phyloP scores from a whole-genome alignment of 2,329 filamentous ascomycete species.

The Verticillium dahliae region DNA sequence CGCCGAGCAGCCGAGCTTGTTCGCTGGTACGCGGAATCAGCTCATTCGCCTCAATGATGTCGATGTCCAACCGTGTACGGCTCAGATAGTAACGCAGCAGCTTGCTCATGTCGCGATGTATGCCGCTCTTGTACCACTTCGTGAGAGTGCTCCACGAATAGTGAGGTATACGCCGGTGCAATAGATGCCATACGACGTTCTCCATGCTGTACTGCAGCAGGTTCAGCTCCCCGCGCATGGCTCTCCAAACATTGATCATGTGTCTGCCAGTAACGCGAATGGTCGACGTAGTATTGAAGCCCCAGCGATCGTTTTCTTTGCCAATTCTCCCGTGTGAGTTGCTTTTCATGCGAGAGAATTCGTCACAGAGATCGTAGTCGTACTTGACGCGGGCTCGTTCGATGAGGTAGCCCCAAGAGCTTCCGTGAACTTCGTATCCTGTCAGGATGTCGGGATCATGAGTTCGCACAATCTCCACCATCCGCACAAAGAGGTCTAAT shows the following conservation, averaged over 20 bases:
- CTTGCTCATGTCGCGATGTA: constrained; percentile 63
- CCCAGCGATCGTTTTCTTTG: constrained; percentile 84
- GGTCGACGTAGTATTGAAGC: constrained; percentile 87
- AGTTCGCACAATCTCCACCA: constrained; percentile 77
- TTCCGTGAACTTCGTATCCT: constrained; percentile 89
- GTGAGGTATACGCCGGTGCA: constrained; percentile 83
- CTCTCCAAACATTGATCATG: constrained; percentile 95
- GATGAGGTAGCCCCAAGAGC: constrained; percentile 93
- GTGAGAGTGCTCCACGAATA: constrained; percentile 77
- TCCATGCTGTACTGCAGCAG: constrained; percentile 94
- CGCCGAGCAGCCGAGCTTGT: constrained; percentile 83
- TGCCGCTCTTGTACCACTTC: constrained; percentile 68
- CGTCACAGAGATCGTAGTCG: constrained; percentile 84
- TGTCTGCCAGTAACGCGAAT: constrained; percentile 90
- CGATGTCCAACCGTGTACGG: constrained; percentile 75
- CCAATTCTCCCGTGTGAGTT: constrained; percentile 79
- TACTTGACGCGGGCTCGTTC: constrained; percentile 82
- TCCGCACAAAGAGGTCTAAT: constrained; percentile 74
- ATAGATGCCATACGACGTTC: constrained; percentile 85
- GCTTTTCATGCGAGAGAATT: constrained; percentile 81
- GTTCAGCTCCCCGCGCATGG: constrained; percentile 89
- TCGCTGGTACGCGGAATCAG: constrained; percentile 85
- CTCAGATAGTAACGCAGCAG: constrained; percentile 71
- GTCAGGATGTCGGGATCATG: constrained; percentile 90
- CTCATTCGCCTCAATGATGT: constrained; percentile 87